phyloP scores from a whole-genome alignment of 176 grass and related monocot species.

The Triticum urartu region DNA sequence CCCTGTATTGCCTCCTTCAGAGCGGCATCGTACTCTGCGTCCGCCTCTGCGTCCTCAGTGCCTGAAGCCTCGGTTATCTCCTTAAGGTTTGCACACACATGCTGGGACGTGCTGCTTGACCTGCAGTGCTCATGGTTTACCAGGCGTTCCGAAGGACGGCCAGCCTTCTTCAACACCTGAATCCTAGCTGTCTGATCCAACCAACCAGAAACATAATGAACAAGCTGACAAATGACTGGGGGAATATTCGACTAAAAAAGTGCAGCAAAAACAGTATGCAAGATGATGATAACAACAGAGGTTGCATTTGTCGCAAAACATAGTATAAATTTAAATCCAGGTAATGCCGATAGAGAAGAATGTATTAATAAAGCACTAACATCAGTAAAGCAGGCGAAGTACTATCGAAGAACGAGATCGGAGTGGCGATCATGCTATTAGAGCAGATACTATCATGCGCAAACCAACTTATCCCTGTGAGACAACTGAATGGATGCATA shows the following conservation, averaged over 20 bases:
- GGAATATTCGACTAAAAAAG: background rate
- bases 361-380: background rate
- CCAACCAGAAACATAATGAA: conserved; percentile 6
- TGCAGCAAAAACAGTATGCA: background rate
- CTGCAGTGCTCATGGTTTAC: conserved; percentile 67
- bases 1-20: conserved; percentile 85
- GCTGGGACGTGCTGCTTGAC: conserved; percentile 39
- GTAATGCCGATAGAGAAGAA: background rate
- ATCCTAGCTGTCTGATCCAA: conserved; percentile 63
- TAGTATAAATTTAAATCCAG: background rate
- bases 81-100: conserved; percentile 70
- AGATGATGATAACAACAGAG: background rate
- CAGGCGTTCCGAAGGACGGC: conserved; percentile 69
- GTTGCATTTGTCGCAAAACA: background rate
- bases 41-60: conserved; percentile 73
- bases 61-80: conserved; percentile 82
- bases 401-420: background rate
- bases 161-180: conserved; percentile 86
- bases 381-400: background rate
- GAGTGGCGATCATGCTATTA: conserved; percentile 1
- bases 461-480: background rate
- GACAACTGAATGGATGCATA: background rate
- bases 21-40: conserved; percentile 57
- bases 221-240: conserved; percentile 9
- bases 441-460: background rate